A percentile compares a stretch with the other conserved stretches of the same genome.
Conservation (phyloP, 163 green algal genomes). For the Scenedesmus sp. region DNA sequence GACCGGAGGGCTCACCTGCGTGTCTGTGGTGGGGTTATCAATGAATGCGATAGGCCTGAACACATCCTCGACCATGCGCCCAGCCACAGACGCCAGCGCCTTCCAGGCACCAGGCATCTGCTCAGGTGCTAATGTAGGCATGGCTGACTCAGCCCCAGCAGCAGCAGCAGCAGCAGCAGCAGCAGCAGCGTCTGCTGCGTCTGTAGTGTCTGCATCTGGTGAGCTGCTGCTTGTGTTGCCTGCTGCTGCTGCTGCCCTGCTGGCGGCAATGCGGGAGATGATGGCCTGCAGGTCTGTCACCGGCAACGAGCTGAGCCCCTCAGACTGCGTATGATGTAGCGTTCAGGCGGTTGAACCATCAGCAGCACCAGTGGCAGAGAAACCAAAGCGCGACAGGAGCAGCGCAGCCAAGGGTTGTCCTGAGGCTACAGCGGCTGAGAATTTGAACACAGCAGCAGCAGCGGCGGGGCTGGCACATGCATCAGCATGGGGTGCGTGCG, state of each 20-base stretch:
- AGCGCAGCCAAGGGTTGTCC: not conserved
- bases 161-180: conserved; percentile 15
- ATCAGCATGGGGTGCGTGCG: too few species aligned
- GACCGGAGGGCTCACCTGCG: conserved; percentile 62
- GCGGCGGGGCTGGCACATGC: too few species aligned
- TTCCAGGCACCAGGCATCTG: conserved; percentile 48
- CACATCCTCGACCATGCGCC: conserved; percentile 42
- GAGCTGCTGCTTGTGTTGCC: conserved; percentile 4
- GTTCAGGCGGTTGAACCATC: too few species aligned
- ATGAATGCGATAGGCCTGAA: conserved; percentile 73
- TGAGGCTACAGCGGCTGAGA: too few species aligned
- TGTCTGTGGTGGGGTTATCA: conserved; percentile 74
- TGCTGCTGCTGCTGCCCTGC: not conserved
- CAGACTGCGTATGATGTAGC: not conserved
- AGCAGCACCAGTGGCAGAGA: not conserved
- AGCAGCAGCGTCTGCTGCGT: not conserved
- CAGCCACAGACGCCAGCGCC: conserved; percentile 51
- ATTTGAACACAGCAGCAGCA: too few species aligned
- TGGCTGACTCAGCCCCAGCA: not conserved
- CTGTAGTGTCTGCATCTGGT: not conserved
- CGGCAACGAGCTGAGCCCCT: conserved; percentile 9
- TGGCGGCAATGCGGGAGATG: not conserved
- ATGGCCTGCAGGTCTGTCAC: conserved; percentile 26
- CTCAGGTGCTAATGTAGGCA: conserved; percentile 16
- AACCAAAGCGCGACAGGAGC: not conserved